A percentile compares a stretch with the other conserved stretches of the same genome.
Conservation (phyloP, 2,329 filamentous ascomycete genomes). For the Microdochium paspali region DNA sequence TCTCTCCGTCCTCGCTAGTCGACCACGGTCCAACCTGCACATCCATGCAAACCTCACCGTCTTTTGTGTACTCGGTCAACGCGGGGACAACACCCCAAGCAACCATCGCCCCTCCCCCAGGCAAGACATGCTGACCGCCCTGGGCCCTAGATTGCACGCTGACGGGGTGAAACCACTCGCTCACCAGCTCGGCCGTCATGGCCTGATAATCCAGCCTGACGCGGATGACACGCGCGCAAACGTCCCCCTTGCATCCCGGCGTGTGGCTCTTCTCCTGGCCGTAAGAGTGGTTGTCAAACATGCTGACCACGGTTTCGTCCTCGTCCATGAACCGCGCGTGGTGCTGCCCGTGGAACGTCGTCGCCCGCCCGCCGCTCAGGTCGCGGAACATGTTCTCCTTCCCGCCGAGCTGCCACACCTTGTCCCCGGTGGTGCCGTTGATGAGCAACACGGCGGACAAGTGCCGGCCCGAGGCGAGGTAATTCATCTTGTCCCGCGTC, state of each 20-base stretch:
- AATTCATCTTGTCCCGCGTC: conserved; percentile 16
- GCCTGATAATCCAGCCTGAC: conserved; percentile 31
- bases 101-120: conserved; percentile 42
- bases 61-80: conserved; percentile 33
- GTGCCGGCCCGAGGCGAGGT: conserved; percentile 20
- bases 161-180: conserved; percentile 27
- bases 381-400: conserved; percentile 20
- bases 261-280: conserved; percentile 10
- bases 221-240: conserved; percentile 32
- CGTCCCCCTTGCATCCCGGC: conserved; percentile 11
- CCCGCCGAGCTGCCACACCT: conserved; percentile 22
- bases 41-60: conserved; percentile 44
- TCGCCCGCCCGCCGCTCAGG: conserved; percentile 19
- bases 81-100: conserved; percentile 45
- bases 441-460: conserved; percentile 14
- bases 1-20: conserved; percentile 22
- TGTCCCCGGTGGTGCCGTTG: conserved; percentile 13
- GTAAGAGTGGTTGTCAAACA: conserved; percentile 26
- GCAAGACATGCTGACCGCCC: conserved; percentile 40
- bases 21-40: conserved; percentile 28
- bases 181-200: conserved; percentile 32
- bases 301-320: conserved; percentile 14
- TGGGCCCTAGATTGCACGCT: conserved; percentile 29
- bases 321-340: conserved; percentile 19
- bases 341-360: conserved; percentile 23